Evolutionary conservation across 2,329 filamentous ascomycete genomes (phyloP).

Genomic region (Fonsecaea monophora): DNA sequence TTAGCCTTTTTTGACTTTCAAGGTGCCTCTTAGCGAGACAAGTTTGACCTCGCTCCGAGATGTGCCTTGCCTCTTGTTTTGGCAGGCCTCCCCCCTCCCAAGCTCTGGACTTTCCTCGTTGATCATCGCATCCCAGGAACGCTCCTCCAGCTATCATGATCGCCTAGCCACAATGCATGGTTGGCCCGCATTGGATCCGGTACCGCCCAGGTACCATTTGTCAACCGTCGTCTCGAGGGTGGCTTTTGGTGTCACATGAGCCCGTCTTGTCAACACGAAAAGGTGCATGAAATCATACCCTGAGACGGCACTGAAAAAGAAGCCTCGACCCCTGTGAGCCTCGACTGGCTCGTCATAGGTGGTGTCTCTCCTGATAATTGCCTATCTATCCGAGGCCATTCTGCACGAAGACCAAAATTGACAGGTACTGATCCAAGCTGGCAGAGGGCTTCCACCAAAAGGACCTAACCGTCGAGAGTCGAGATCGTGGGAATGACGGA

Average conservation of each 20-base stretch:
- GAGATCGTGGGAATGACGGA: neutral
- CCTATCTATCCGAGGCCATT: constrained; percentile 20
- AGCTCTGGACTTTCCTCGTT: constrained; percentile 2
- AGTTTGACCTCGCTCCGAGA: constrained; percentile 23
- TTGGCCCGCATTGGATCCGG: constrained; percentile 24
- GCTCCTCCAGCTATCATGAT: constrained; percentile 26
- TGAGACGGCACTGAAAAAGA: constrained; percentile 26
- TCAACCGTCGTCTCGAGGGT: constrained; percentile 28
- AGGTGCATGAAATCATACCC: constrained; percentile 31
- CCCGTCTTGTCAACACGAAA: constrained; percentile 19
- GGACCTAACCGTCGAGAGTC: neutral
- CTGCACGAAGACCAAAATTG: constrained; percentile 14
- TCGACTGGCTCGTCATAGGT: constrained; percentile 14
- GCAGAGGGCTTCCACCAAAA: neutral
- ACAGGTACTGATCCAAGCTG: neutral
- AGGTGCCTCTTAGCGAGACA: constrained; percentile 27
- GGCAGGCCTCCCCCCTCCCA: neutral
- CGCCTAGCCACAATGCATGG: constrained; percentile 32
- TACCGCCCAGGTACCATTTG: constrained; percentile 34
- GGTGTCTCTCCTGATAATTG: constrained; percentile 12
- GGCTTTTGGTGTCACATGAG: constrained; percentile 32
- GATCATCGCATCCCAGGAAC: constrained; percentile 14
- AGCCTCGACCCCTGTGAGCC: constrained; percentile 22
- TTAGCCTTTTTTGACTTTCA: constrained; percentile 20
- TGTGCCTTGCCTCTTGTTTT: constrained; percentile 16